Evolutionary conservation across 192 early-diverging fungal genomes (phyloP).

Genomic region (Coemansia sp.): DNA sequence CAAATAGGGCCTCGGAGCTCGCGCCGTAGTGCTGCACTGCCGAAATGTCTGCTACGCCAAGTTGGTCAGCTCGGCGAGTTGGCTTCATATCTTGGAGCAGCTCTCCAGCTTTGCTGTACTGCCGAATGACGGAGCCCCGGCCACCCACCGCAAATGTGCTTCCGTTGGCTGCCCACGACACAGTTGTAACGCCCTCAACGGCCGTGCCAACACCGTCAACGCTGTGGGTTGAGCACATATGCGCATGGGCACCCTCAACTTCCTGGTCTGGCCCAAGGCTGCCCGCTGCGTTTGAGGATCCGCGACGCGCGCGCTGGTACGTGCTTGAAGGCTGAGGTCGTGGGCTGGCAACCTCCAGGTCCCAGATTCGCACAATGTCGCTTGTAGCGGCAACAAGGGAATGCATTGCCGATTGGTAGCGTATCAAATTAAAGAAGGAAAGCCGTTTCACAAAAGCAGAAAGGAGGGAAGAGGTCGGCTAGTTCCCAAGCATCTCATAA

Average conservation of each 20-base stretch:
- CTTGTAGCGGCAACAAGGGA: conserved; percentile 42
- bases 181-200: conserved; percentile 13
- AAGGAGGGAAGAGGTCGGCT: neutral
- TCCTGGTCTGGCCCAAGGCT: neutral
- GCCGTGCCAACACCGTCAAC: conserved; percentile 2
- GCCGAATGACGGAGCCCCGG: conserved; percentile 23
- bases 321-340: neutral
- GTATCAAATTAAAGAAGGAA: neutral
- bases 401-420: neutral
- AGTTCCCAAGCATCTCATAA: neutral
- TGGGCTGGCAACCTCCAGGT: conserved; percentile 13
- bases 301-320: conserved; percentile 8
- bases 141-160: conserved; percentile 39
- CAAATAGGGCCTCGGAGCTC: conserved; percentile 31
- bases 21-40: conserved; percentile 40
- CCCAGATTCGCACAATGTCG: conserved; percentile 48
- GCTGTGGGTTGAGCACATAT: neutral
- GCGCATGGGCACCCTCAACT: neutral
- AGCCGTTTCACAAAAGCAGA: too few relatives aligned
- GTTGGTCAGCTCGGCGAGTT: conserved; percentile 1
- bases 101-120: conserved; percentile 31
- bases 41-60: conserved; percentile 10
- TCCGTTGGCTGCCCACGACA: conserved; percentile 43
- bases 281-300: neutral
- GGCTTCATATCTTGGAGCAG: conserved; percentile 28